Evolutionary conservation across 768 basidiomycete species (phyloP).

Genomic region (Stropharia rugosoannulata): DNA sequence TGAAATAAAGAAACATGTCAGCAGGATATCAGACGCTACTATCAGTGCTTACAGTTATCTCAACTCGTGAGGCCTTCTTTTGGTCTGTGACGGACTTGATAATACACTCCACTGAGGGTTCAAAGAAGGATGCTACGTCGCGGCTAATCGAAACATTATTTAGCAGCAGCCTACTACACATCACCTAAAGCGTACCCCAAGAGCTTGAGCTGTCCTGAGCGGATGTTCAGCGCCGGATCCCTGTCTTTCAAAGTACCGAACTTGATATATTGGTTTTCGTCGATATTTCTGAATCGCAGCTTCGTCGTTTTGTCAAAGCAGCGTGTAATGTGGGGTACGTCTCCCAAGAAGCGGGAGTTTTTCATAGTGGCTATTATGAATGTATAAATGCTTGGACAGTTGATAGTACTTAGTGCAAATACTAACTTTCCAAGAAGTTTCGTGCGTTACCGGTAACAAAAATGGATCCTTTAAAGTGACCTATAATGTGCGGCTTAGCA

Average conservation of each 20-base stretch:
- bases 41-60: conserved; percentile 27
- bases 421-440: conserved; percentile 34
- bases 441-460: conserved; percentile 44
- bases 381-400: not conserved
- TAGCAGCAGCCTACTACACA: not conserved
- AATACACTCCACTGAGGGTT: conserved; percentile 30
- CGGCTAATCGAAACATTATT: conserved; percentile 11
- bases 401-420: not conserved
- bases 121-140: conserved; percentile 31
- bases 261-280: conserved; percentile 41
- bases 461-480: conserved; percentile 43
- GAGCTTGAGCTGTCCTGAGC: conserved; percentile 44
- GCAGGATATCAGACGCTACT: not conserved
- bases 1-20: not conserved
- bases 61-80: conserved; percentile 17
- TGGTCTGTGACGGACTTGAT: conserved; percentile 24
- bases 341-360: conserved; percentile 37
- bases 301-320: conserved; percentile 49
- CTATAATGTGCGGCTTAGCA: not conserved
- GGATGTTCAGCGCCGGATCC: conserved; percentile 37
- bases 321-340: conserved; percentile 35
- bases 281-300: conserved; percentile 34
- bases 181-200: conserved; percentile 23
- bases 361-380: conserved; percentile 31
- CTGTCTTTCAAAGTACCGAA: conserved; percentile 43